A percentile compares a stretch with the other conserved stretches of the same genome.
Conservation (phyloP, 192 early-diverging fungal species). For the Backusella circina region DNA sequence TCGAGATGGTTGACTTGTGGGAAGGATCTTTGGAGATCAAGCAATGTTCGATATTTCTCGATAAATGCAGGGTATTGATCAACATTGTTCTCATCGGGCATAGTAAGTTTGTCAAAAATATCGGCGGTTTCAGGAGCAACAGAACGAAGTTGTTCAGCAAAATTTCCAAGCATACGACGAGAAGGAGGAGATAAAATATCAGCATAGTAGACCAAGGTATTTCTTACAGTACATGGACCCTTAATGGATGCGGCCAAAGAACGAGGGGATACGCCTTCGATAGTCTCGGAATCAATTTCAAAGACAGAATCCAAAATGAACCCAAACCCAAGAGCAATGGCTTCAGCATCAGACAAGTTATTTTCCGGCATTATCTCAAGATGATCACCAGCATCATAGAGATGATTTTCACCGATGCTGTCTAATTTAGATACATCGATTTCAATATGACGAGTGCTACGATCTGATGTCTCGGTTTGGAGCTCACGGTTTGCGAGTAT, state of each 20-base stretch:
- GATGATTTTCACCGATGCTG: not conserved
- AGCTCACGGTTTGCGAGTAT: conserved; percentile 38
- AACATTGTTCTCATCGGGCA: conserved; percentile 27
- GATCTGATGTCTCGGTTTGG: conserved; percentile 32
- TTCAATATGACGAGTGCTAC: conserved; percentile 45
- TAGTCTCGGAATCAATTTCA: conserved; percentile 30
- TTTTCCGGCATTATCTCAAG: conserved; percentile 51
- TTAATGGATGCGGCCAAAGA: conserved; percentile 40
- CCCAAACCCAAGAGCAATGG: conserved; percentile 41
- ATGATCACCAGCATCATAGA: conserved; percentile 50
- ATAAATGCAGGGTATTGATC: conserved; percentile 39
- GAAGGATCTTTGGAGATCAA: conserved; percentile 42
- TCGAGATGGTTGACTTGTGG: conserved; percentile 34
- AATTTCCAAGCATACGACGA: conserved; percentile 35
- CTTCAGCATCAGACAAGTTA: conserved; percentile 30
- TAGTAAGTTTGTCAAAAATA: conserved; percentile 22
- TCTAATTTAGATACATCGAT: conserved; percentile 22
- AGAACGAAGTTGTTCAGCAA: conserved; percentile 34
- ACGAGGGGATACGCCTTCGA: conserved; percentile 33
- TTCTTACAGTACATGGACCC: conserved; percentile 42
- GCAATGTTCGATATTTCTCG: conserved; percentile 38
- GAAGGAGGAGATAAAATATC: conserved; percentile 43
- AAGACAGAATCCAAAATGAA: conserved; percentile 51
- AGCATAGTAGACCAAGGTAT: conserved; percentile 45
- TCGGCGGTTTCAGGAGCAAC: conserved; percentile 31